Conservation (phyloP, 768 basidiomycete genomes). For the Lanmaoa rubissima region DNA sequence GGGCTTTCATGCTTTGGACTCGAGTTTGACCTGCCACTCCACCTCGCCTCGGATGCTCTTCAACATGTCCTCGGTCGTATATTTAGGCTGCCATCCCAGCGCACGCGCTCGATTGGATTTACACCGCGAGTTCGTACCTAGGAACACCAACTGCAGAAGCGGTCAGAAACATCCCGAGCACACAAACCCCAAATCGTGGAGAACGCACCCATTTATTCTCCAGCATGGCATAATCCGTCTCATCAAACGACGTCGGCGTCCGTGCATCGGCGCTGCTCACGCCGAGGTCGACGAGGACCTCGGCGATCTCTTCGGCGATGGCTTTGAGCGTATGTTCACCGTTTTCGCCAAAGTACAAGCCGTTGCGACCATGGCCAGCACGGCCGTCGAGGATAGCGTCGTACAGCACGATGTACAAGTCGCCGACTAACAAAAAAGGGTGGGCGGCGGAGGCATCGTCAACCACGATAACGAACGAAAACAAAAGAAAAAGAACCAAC, state of each 20-base stretch:
- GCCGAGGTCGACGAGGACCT: conserved; percentile 14
- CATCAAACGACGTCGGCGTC: conserved; percentile 43
- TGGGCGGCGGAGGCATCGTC: neutral
- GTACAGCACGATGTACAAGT: conserved; percentile 43
- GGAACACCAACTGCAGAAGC: neutral
- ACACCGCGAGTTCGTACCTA: conserved; percentile 21
- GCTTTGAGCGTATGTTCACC: conserved; percentile 45
- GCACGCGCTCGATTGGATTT: conserved; percentile 9
- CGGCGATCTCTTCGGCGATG: conserved; percentile 38
- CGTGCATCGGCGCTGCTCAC: neutral
- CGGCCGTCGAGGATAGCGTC: conserved; percentile 29
- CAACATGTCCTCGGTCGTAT: conserved; percentile 28
- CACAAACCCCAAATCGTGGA: too few relatives aligned
- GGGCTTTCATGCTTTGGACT: neutral
- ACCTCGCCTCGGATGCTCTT: conserved; percentile 13
- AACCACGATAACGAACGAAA: neutral
- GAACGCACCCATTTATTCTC: neutral
- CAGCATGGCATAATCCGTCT: conserved; percentile 1
- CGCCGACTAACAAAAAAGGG: conserved; percentile 20
- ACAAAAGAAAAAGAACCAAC: neutral
- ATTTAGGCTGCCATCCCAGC: conserved; percentile 24
- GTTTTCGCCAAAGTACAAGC: conserved; percentile 51
- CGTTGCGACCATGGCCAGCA: conserved; percentile 32
- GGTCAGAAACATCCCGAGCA: neutral
- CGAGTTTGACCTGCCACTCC: conserved; percentile 5